Conservation (phyloP, 768 basidiomycete species). For the Tephrocybe sp. region DNA sequence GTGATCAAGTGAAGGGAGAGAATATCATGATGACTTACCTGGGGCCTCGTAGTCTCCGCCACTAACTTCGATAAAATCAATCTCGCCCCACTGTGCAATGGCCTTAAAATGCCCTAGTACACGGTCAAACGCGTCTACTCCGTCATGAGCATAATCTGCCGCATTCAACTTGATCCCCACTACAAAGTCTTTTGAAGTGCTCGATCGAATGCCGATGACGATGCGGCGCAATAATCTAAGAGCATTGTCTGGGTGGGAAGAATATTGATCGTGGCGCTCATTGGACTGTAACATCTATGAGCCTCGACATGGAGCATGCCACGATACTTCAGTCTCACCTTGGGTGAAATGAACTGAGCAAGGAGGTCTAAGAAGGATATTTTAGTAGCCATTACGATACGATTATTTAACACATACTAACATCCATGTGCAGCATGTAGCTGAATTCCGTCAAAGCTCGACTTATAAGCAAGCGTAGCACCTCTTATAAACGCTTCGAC, state of each 20-base stretch:
- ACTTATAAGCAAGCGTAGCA: conserved; percentile 56
- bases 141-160: conserved; percentile 57
- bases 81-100: conserved; percentile 58
- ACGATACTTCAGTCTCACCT: conserved; percentile 36
- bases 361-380: conserved; percentile 55
- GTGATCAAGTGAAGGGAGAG: background rate
- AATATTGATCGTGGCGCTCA: conserved; percentile 59
- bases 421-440: conserved; percentile 87
- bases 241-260: conserved; percentile 34
- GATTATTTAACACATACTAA: conserved; percentile 33
- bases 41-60: conserved; percentile 85
- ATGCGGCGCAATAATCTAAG: conserved; percentile 61
- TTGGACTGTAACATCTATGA: conserved; percentile 30
- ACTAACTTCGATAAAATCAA: conserved; percentile 88
- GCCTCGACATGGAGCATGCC: background rate
- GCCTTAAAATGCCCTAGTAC: conserved; percentile 59
- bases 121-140: conserved; percentile 27
- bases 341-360: conserved; percentile 73
- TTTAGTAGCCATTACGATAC: background rate
- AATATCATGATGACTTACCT: conserved; percentile 35
- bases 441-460: conserved; percentile 86
- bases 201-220: conserved; percentile 49
- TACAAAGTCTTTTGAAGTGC: conserved; percentile 56
- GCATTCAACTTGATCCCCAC: conserved; percentile 81
- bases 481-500: conserved; percentile 65